Evolutionary conservation across 176 grass and related monocot genomes (phyloP), one percentile per base, ranked within the genome.

Genomic region (Bromus sterilis): DNA sequence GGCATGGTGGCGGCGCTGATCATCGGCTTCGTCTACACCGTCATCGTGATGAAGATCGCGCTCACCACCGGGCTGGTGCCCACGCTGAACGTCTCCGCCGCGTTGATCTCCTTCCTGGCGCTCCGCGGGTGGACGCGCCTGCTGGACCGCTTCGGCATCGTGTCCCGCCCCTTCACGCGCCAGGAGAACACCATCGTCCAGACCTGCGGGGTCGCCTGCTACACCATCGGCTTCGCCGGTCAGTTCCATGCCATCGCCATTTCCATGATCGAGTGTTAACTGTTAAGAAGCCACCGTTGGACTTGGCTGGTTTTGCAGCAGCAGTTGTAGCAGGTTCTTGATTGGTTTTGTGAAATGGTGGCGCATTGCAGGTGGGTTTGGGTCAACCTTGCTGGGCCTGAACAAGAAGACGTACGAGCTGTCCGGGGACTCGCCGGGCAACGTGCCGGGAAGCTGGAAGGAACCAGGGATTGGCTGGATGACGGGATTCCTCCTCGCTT

Each of bases 151-250:
- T 32, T 92, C n/a, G 94, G 94, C 37, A 10, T 94, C 51, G 53
- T 81, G 35, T 71, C 90, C 32, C 82, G 57, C 3, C 94, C 94
- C 6, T 97, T 97, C 82, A 97, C 94, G 3, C 91, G 94, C 0
- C 94, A 97, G 87, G 95, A 97, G 87, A 97, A 97, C 85, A 93
- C 90, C 28, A 84, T 97, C 56, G 44, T 97, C 56, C 90, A 97
- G 92, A 94, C 95, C 57, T 97, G 95, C 62, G 92, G 92, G 69
- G 95, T 97, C 9, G 95, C 95, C 13, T 97, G 95, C 85, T 97
- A 97, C 83, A 82, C 92, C 83, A 94, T 97, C 75, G 78, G 86
- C 0, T 87, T 91, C 72, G 95, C 92, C 78, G 95, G 95, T 97
- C 2, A 29, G 87, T 20, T 53, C 6, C 15, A 46, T 5, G 14